Percentiles rank a stretch among this genome's conserved stretches.
Evolutionary conservation across 805 yeast genomes (phyloP).

Genomic region (Nematodospora valgi): DNA sequence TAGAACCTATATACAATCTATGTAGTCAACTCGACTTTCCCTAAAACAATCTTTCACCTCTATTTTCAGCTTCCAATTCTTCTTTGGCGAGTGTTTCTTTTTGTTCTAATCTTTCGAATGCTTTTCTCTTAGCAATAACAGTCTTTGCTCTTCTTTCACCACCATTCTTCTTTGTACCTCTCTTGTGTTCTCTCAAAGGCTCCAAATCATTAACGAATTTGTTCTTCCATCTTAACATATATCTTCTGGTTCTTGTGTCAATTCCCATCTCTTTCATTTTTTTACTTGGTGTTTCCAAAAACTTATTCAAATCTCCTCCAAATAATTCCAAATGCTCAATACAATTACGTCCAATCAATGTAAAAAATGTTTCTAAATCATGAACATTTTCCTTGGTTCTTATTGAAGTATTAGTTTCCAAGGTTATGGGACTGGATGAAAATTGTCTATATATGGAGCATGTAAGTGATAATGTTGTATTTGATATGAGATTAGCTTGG

Average conservation of each 20-base stretch:
- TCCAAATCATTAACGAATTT: slow-evolving; percentile 55
- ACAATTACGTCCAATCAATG: slow-evolving; percentile 74
- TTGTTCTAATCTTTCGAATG: slow-evolving; percentile 56
- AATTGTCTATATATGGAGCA: too few relatives aligned
- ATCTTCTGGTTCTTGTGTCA: slow-evolving; percentile 67
- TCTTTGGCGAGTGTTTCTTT: slow-evolving; percentile 37
- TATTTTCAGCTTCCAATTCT: slow-evolving; percentile 39
- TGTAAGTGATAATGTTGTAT: too few relatives aligned
- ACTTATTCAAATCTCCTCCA: slow-evolving; percentile 54
- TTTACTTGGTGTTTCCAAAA: slow-evolving; percentile 54
- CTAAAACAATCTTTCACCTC: slow-evolving; percentile 40
- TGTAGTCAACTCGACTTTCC: neutral
- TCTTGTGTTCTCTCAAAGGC: slow-evolving; percentile 51
- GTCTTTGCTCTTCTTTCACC: slow-evolving; percentile 77
- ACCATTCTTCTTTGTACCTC: slow-evolving; percentile 75
- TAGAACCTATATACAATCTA: slow-evolving; percentile 5
- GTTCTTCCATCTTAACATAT: slow-evolving; percentile 71
- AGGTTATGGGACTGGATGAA: slow-evolving; percentile 9
- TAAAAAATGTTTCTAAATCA: slow-evolving; percentile 70
- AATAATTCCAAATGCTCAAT: slow-evolving; percentile 65
- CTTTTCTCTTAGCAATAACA: slow-evolving; percentile 51
- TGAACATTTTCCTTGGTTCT: slow-evolving; percentile 43
- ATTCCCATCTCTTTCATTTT: slow-evolving; percentile 74
- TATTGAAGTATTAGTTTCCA: slow-evolving; percentile 52
- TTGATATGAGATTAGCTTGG: too few relatives aligned